Percentiles rank a stretch among this genome's conserved stretches.
These are phyloP conservation scores for Binderoboletus segoi DNA, from an alignment of 1,284 basidiomycete species.

Conservation along the genomic window DNA sequence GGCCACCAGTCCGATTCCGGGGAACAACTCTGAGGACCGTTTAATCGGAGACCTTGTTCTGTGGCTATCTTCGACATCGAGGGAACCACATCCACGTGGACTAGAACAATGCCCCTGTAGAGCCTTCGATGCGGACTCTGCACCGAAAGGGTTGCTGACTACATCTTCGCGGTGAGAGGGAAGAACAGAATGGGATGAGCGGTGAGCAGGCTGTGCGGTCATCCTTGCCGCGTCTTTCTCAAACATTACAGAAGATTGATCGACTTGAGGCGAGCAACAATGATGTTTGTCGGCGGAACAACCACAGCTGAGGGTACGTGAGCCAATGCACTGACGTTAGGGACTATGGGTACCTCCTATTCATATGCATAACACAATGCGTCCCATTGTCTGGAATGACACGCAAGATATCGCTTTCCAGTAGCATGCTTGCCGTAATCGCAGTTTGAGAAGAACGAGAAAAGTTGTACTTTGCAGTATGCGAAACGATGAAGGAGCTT, in stretches of 20 bases:
- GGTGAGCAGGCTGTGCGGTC: too few species aligned
- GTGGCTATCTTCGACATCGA: background rate
- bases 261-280: slow-evolving; percentile 18
- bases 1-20: background rate
- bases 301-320: slow-evolving; percentile 10
- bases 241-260: slow-evolving; percentile 22
- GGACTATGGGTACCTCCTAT: slow-evolving; percentile 13
- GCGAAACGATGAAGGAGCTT: slow-evolving; percentile 22
- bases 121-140: background rate
- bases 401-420: slow-evolving; percentile 22
- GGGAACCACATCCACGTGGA: background rate
- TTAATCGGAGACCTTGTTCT: background rate
- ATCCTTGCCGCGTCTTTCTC: too few species aligned
- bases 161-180: too few species aligned
- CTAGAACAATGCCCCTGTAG: background rate
- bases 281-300: background rate
- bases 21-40: background rate
- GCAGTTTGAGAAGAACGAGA: background rate
- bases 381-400: slow-evolving; percentile 15
- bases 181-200: too few species aligned
- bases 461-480: background rate
- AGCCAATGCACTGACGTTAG: background rate
- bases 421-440: slow-evolving; percentile 4
- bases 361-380: background rate
- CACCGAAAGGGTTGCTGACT: too few species aligned